Evolutionary conservation across 768 basidiomycete genomes (phyloP), one percentile per base, ranked within the genome.

Genomic region (Coprinopsis marcescibilis): DNA sequence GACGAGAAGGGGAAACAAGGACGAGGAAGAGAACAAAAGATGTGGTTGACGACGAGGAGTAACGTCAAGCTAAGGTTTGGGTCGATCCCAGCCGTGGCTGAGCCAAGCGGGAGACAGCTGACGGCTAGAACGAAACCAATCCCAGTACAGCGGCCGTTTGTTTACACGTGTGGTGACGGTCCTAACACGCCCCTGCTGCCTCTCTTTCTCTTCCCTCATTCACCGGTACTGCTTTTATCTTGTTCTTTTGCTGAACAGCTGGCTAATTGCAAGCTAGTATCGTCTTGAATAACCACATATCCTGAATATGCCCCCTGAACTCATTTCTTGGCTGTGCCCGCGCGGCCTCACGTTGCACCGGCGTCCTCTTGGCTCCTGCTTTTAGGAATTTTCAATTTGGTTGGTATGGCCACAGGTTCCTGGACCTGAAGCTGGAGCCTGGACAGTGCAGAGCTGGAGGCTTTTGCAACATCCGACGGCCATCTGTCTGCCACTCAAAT

Each of bases 31-130:
- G 21, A 40, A 24, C 11, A 17, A 40, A n/a, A n/a, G n/a, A n/a
- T 11, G 38, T 40, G 38, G 21, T 40, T 20, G 38, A 40, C 38
- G 38, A 40, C 15, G 38, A 40, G 38, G 38, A 24, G 38, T 13
- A 17, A 36, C n/a, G n/a, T n/a, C n/a, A n/a, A n/a, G n/a, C n/a
- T n/a, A n/a, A n/a, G n/a, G n/a, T n/a, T n/a, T n/a, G 21, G 21
- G 8, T 20, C 23, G 25, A 15, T 6, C 26, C 11, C 24, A 27
- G 17, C 14, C 12, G 24, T n/a, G 41, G 41, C 7, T 27, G 27
- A 43, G 27, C 24, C 19, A 30, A 30, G 26, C 24, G 27, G n/a
- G n/a, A 27, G 24, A 27, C 41, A 8, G 41, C 30, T 43, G 41
- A 43, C 41, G 24, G 7, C 41, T 30, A 27, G 25, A 43, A 43